These are phyloP conservation scores for Xanthoconium stramineum DNA, from an alignment of 768 basidiomycete species.

Conservation along the genomic window DNA sequence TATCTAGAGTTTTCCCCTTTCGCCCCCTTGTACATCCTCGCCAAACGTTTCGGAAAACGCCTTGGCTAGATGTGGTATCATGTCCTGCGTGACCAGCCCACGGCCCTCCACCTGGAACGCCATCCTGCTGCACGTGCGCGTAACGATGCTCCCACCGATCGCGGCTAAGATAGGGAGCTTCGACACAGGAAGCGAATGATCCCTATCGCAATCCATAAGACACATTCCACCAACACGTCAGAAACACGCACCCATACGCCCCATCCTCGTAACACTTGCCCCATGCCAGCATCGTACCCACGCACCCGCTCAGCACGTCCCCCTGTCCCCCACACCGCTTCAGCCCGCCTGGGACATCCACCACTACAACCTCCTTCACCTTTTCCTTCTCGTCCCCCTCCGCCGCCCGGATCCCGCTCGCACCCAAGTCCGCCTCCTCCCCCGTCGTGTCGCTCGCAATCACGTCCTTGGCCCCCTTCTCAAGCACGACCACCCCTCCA, in stretches of 20 bases:
- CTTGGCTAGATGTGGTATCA: slow-evolving; percentile 60
- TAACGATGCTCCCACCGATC: slow-evolving; percentile 83
- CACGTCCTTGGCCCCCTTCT: slow-evolving; percentile 84
- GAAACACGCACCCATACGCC: slow-evolving; percentile 59
- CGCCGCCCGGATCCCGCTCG: slow-evolving; percentile 39
- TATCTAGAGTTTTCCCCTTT: slow-evolving; percentile 35
- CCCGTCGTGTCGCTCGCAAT: slow-evolving; percentile 75
- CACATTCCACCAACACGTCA: background rate
- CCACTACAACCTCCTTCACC: slow-evolving; percentile 57
- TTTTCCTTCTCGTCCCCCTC: slow-evolving; percentile 49
- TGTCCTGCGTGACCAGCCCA: slow-evolving; percentile 78
- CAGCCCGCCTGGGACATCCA: slow-evolving; percentile 73
- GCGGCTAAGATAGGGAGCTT: slow-evolving; percentile 82
- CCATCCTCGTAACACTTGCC: slow-evolving; percentile 90
- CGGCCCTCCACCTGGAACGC: slow-evolving; percentile 78
- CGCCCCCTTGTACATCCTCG: slow-evolving; percentile 27
- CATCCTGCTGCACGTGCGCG: slow-evolving; percentile 73
- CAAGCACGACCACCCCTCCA: slow-evolving; percentile 84
- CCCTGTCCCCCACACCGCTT: slow-evolving; percentile 97
- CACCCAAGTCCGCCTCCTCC: slow-evolving; percentile 43
- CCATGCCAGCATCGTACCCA: slow-evolving; percentile 93
- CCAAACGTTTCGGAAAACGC: slow-evolving; percentile 77
- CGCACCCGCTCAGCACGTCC: slow-evolving; percentile 84
- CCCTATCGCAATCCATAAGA: slow-evolving; percentile 35
- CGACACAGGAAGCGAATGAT: slow-evolving; percentile 52